Evolutionary conservation across 176 grass and related monocot species (phyloP), one percentile per base, ranked within the genome.

Genomic region (Phoenix roebelenii): DNA sequence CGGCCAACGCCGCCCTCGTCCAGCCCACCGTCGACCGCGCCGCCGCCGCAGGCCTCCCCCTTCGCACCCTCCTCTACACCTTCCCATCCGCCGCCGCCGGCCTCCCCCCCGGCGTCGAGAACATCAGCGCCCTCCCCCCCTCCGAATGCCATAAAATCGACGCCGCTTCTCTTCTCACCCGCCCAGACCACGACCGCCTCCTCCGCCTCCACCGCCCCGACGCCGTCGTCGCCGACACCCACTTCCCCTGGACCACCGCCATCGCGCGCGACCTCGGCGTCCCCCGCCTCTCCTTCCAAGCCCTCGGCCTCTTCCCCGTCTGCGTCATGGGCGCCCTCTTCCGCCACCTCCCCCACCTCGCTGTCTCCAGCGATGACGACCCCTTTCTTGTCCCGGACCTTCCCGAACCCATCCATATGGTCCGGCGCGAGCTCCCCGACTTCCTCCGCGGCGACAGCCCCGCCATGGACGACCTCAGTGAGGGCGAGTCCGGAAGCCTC

Each of bases 211-310:
- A 19, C 7, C 26, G 52, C 5, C 65, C 65, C 6, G 65, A 68
- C 10, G 51, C 24, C 52, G 10, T 68, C 52, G 18, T 68, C 9
- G 7, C 65, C 52, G 65, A 68, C 52, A 15, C 9, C 10, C 55
- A 55, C 52, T 18, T 68, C 1, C 52, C 65, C 6, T 68, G 65
- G 65, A 16, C n/a, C 17, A 15, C 32, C 3, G 18, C 7, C 17
- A 4, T 22, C 10, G 52, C 52, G 1, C 5, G 7, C 14, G 24
- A 54, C 16, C n/a, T 55, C 65, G 26, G 26, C 65, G 1, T 68
- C 23, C 65, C 65, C 0, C 25, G 52, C 3, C 26, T 68, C 51
- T 0, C 55, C 17, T 68, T 68, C 52, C 52, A 57, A 7, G 52
- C 24, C 26, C 22, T 3, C 10, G 16, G 65, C 52, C 22, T 39